These are phyloP conservation scores for Wickerhamiella pararugosa DNA, from an alignment of 1,139 yeast genomes.

Conservation along the genomic window DNA sequence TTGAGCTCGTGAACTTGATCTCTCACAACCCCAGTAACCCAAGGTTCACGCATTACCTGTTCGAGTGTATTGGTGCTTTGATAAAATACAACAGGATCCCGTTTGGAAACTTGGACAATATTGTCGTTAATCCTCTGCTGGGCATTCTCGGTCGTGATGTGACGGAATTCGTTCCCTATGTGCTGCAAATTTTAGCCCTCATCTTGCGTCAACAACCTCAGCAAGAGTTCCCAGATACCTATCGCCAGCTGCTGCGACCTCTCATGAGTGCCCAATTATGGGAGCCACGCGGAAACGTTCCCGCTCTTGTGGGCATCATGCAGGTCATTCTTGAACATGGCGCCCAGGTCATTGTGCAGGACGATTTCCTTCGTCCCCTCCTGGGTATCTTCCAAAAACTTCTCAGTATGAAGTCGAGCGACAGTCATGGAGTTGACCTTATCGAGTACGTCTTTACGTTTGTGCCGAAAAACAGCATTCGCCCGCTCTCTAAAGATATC, in stretches of 20 bases:
- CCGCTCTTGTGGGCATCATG: conserved; percentile 74
- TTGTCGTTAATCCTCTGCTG: conserved; percentile 53
- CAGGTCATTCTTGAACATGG: conserved; percentile 58
- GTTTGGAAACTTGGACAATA: conserved; percentile 30
- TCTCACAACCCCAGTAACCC: conserved; percentile 92
- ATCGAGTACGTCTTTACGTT: conserved; percentile 51
- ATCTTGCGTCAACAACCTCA: conserved; percentile 51
- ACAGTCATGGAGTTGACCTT: conserved; percentile 69
- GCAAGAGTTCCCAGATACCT: conserved; percentile 43
- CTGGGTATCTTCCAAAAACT: conserved; percentile 94
- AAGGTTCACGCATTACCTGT: conserved; percentile 73
- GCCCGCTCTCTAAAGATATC: conserved; percentile 52
- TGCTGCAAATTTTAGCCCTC: conserved; percentile 74
- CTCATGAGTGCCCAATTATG: conserved; percentile 77
- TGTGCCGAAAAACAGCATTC: conserved; percentile 37
- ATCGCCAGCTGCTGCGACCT: conserved; percentile 58
- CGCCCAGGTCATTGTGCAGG: conserved; percentile 29
- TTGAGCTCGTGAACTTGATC: conserved; percentile 54
- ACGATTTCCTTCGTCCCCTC: conserved; percentile 48
- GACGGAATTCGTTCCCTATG: conserved; percentile 87
- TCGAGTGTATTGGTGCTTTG: conserved; percentile 73
- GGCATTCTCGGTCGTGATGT: conserved; percentile 65
- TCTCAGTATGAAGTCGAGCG: conserved; percentile 71
- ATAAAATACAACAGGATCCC: conserved; percentile 40
- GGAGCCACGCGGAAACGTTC: conserved; percentile 88